These are phyloP conservation scores for Colletotrichum neosansevieriae DNA, from an alignment of 2,329 filamentous ascomycete species.

Conservation along the genomic window DNA sequence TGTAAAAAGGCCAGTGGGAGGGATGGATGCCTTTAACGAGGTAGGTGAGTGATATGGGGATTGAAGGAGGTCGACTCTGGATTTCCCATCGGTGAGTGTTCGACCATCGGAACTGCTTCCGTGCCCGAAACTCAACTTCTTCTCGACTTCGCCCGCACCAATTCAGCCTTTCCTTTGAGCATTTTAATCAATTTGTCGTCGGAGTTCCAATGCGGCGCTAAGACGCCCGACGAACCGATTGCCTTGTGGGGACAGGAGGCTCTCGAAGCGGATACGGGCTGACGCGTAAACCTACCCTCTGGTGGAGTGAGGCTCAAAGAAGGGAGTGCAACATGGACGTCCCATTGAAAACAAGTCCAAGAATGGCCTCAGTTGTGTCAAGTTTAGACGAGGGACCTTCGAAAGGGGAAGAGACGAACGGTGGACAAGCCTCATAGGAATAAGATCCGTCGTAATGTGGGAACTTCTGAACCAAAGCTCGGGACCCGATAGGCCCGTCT, in stretches of 20 bases:
- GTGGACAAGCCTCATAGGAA: neutral
- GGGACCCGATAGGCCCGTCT: neutral
- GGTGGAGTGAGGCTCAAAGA: constrained; percentile 8
- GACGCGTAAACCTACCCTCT: constrained; percentile 23
- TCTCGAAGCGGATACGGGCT: constrained; percentile 26
- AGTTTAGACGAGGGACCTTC: constrained; percentile 4
- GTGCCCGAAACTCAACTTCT: neutral
- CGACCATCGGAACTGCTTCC: neutral
- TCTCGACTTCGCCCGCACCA: neutral
- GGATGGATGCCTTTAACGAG: neutral
- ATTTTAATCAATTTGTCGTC: neutral
- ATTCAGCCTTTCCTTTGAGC: neutral
- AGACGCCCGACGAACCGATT: constrained; percentile 1
- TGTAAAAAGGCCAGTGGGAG: constrained; percentile 11
- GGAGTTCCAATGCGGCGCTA: neutral
- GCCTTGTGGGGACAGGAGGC: constrained; percentile 26
- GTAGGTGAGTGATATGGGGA: too few relatives aligned
- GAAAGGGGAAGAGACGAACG: neutral
- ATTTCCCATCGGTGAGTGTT: constrained; percentile 1
- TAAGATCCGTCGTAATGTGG: neutral
- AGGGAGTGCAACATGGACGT: neutral
- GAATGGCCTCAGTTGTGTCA: neutral
- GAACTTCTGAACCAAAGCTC: neutral
- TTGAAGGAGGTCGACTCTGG: neutral
- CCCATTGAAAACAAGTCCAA: neutral